Evolutionary conservation across 2,329 filamentous ascomycete species (phyloP).

Genomic region (Diatrype stigma): DNA sequence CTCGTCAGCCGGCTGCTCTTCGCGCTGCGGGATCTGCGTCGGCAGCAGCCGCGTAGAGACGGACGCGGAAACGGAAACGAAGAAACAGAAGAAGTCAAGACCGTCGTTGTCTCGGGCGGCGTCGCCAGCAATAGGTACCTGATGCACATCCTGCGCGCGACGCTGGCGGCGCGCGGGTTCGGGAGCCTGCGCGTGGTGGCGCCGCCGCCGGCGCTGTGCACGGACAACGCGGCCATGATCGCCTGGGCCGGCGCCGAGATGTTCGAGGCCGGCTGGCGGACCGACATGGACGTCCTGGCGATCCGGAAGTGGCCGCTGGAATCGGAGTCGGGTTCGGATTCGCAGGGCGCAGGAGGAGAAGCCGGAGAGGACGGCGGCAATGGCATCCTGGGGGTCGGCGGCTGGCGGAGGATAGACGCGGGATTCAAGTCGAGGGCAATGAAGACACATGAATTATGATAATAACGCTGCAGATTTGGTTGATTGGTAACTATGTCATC

Average conservation of each 20-base stretch:
- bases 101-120: constrained; percentile 81
- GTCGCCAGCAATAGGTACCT: constrained; percentile 85
- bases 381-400: constrained; percentile 60
- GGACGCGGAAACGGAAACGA: constrained; percentile 12
- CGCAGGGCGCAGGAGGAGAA: too few species aligned
- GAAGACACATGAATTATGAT: too few species aligned
- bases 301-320: constrained; percentile 74
- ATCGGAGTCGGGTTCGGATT: too few species aligned
- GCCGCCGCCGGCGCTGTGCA: constrained; percentile 76
- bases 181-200: constrained; percentile 58
- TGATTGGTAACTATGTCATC: too few species aligned
- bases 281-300: constrained; percentile 55
- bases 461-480: too few species aligned
- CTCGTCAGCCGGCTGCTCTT: constrained; percentile 70
- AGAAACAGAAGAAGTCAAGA: constrained; percentile 36
- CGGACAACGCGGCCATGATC: constrained; percentile 97
- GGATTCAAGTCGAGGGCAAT: too few species aligned
- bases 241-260: constrained; percentile 92
- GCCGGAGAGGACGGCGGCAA: too few species aligned
- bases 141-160: constrained; percentile 55
- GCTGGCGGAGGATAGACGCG: constrained; percentile 31
- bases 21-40: constrained; percentile 46
- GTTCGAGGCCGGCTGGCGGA: constrained; percentile 72
- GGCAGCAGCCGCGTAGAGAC: not conserved
- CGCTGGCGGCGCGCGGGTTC: constrained; percentile 64